A percentile compares a stretch with the other conserved stretches of the same genome.
Conservation (phyloP, 441 rosid genomes). For the Jatropha multifida region DNA sequence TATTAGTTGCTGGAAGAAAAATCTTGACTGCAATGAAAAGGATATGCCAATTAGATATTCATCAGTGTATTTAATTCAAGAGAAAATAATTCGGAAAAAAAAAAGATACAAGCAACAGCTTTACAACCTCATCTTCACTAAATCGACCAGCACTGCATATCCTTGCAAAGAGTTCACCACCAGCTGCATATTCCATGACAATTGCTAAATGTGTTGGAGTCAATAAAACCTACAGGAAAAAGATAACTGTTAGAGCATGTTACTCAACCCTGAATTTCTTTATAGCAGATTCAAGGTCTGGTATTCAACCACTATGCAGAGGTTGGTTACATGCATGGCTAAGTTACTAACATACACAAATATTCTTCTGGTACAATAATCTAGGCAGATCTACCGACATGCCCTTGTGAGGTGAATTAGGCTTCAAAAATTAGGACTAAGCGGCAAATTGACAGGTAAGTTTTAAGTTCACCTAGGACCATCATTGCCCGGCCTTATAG, state of each 20-base stretch:
- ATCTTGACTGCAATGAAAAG: conserved; percentile 60
- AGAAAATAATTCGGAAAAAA: not conserved
- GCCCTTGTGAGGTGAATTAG: not conserved
- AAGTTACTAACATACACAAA: too few relatives aligned
- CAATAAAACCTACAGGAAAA: conserved; percentile 51
- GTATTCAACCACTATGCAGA: too few relatives aligned
- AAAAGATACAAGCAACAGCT: conserved; percentile 6
- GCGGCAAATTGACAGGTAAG: too few relatives aligned
- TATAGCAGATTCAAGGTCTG: not conserved
- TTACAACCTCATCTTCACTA: conserved; percentile 85
- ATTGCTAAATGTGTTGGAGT: conserved; percentile 84
- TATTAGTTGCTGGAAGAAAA: conserved; percentile 92
- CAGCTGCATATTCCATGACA: conserved; percentile 95
- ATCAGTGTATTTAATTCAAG: not conserved
- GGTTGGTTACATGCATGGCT: too few relatives aligned
- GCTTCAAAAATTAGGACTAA: not conserved
- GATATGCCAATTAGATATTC: conserved; percentile 10
- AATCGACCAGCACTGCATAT: conserved; percentile 92
- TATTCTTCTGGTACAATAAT: not conserved
- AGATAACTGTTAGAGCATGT: not conserved
- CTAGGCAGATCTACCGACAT: not conserved
- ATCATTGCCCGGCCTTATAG: not conserved
- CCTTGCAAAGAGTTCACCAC: conserved; percentile 87
- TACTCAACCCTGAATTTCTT: conserved; percentile 2
- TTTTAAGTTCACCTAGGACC: too few relatives aligned